phyloP scores from a whole-genome alignment of 1,284 basidiomycete species.

The Malassezia yamatoensis region DNA sequence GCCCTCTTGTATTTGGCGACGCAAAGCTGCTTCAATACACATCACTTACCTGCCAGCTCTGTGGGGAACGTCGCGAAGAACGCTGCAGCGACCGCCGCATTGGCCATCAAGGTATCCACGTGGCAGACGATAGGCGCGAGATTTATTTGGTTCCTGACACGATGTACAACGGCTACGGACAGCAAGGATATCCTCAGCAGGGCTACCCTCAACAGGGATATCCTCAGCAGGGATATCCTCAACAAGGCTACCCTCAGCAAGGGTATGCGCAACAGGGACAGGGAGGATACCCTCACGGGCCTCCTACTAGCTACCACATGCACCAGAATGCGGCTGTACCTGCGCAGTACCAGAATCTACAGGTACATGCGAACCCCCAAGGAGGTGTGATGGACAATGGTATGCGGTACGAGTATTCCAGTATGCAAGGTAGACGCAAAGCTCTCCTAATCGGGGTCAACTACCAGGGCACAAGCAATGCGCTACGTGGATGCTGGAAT shows the following conservation, averaged over 20 bases:
- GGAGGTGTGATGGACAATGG: slow-evolving; percentile 35
- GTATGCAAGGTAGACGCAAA: slow-evolving; percentile 44
- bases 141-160: background rate
- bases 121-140: background rate
- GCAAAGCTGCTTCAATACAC: background rate
- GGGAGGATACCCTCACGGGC: slow-evolving; percentile 13
- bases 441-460: slow-evolving; percentile 47
- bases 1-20: background rate
- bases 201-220: background rate
- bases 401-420: slow-evolving; percentile 40
- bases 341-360: slow-evolving; percentile 28
- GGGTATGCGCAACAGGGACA: slow-evolving; percentile 20
- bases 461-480: slow-evolving; percentile 34
- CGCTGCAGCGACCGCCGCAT: slow-evolving; percentile 7
- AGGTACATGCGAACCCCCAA: slow-evolving; percentile 34
- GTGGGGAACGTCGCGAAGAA: slow-evolving; percentile 10
- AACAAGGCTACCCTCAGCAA: slow-evolving; percentile 22
- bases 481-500: slow-evolving; percentile 46
- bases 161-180: slow-evolving; percentile 11
- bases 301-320: slow-evolving; percentile 23
- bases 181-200: slow-evolving; percentile 8
- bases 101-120: background rate
- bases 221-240: slow-evolving; percentile 9
- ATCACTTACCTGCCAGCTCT: slow-evolving; percentile 6
- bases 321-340: slow-evolving; percentile 28